Evolutionary conservation across 2,329 filamentous ascomycete species (phyloP).

Genomic region (Cercospora sesami): DNA sequence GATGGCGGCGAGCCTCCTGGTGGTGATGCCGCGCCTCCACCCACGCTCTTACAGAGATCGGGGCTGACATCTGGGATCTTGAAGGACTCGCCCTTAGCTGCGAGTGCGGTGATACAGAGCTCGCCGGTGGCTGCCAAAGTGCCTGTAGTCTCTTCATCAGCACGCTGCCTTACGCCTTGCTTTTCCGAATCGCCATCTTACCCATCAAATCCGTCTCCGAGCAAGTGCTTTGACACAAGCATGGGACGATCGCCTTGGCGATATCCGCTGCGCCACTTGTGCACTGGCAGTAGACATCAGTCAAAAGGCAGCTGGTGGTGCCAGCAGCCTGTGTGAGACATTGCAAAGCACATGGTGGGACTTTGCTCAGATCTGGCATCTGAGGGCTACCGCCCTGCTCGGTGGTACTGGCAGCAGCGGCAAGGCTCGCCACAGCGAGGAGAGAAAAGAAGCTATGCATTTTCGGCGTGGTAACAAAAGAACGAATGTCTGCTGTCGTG

Average conservation of each 20-base stretch:
- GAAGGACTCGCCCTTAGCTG: conserved; percentile 24
- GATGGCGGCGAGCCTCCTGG: not conserved
- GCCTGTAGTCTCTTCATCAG: not conserved
- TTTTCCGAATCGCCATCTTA: conserved; percentile 33
- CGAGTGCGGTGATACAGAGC: conserved; percentile 31
- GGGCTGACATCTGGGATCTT: conserved; percentile 13
- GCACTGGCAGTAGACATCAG: conserved; percentile 56
- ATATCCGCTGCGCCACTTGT: conserved; percentile 44
- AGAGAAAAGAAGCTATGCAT: conserved; percentile 18
- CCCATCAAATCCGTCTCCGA: conserved; percentile 41
- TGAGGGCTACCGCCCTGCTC: not conserved
- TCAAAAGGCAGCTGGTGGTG: conserved; percentile 49
- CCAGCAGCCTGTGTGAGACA: conserved; percentile 53
- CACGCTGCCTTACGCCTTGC: not conserved
- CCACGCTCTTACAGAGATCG: conserved; percentile 22
- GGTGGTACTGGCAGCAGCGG: conserved; percentile 1
- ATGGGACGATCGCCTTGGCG: conserved; percentile 43
- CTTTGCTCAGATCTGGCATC: conserved; percentile 16
- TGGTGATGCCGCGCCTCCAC: not conserved
- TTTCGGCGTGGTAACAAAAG: not conserved
- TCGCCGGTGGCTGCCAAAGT: conserved; percentile 19
- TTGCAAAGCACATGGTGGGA: conserved; percentile 20
- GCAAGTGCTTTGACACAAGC: conserved; percentile 43
- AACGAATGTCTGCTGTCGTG: conserved; percentile 7
- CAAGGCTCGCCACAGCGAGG: conserved; percentile 8